A percentile compares a stretch with the other conserved stretches of the same genome.
Evolutionary conservation across 2,329 filamentous ascomycete genomes (phyloP).

Genomic region (Sporothrix pallida): DNA sequence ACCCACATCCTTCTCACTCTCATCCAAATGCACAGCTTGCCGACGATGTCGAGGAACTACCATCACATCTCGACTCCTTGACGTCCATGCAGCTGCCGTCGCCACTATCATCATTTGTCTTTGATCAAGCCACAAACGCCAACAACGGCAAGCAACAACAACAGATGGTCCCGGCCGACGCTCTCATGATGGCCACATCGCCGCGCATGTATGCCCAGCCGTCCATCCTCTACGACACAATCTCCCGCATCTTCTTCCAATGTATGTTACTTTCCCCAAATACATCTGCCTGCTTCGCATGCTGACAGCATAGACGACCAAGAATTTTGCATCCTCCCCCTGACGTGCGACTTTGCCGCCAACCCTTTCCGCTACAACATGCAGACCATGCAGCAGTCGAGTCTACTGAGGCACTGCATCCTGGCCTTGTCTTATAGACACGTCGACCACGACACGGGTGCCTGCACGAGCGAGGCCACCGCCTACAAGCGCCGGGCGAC

Average conservation of each 20-base stretch:
- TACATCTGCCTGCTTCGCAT: background rate
- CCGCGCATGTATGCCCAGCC: constrained; percentile 31
- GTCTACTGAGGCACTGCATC: constrained; percentile 45
- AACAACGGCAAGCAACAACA: constrained; percentile 15
- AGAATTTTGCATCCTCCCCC: constrained; percentile 45
- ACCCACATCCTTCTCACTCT: background rate
- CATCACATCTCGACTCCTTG: constrained; percentile 11
- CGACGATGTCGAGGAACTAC: constrained; percentile 13
- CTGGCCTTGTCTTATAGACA: constrained; percentile 44
- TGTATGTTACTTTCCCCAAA: constrained; percentile 23
- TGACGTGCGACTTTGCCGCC: constrained; percentile 44
- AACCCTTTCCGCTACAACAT: constrained; percentile 45
- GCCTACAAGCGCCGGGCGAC: constrained; percentile 40
- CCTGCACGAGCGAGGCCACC: constrained; percentile 39
- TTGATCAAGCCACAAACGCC: background rate
- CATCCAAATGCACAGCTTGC: background rate
- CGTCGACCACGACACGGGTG: constrained; percentile 41
- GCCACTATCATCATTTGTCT: background rate
- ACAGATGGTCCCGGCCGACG: constrained; percentile 4
- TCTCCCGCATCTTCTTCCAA: constrained; percentile 32
- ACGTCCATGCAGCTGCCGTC: background rate
- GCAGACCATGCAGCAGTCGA: constrained; percentile 39
- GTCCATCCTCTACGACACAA: constrained; percentile 29
- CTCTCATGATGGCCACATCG: constrained; percentile 1
- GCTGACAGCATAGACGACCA: constrained; percentile 42